phyloP scores from a whole-genome alignment of 208 protist species.

The Phytomonas sp. region DNA sequence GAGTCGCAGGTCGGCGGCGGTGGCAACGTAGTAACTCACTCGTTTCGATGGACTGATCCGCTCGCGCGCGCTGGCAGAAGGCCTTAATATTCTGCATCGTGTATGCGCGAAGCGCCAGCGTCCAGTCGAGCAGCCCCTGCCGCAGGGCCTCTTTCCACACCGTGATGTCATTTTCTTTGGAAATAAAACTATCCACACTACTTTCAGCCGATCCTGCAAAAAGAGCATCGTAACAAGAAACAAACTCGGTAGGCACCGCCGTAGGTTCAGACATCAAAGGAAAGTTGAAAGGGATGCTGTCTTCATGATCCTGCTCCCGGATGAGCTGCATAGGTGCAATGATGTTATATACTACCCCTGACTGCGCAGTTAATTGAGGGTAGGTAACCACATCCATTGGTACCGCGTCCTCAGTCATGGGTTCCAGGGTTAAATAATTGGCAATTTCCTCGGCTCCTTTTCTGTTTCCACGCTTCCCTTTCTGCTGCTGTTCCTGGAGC shows the following conservation, averaged over 20 bases:
- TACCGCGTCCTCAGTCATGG: background rate
- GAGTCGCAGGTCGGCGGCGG: slow-evolving; percentile 61
- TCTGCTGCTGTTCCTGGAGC: slow-evolving; percentile 3
- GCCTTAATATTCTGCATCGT: slow-evolving; percentile 12
- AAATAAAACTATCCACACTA: background rate
- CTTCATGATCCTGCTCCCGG: background rate
- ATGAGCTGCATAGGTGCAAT: background rate
- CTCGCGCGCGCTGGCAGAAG: background rate
- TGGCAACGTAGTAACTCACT: slow-evolving; percentile 66
- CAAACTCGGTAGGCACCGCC: background rate
- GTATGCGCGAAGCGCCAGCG: slow-evolving; percentile 24
- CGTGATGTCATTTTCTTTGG: slow-evolving; percentile 15
- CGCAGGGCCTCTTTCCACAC: slow-evolving; percentile 27
- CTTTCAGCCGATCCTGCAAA: background rate
- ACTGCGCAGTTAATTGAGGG: background rate
- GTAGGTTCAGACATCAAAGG: background rate
- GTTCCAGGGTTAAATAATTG: background rate
- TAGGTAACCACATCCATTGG: background rate
- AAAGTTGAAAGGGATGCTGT: background rate
- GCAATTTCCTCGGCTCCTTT: background rate
- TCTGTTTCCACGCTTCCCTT: background rate
- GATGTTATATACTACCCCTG: background rate
- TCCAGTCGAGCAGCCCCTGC: slow-evolving; percentile 32
- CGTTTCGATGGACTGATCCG: slow-evolving; percentile 7
- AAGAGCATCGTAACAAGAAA: background rate